Evolutionary conservation across 164 flowering plant species (phyloP).

Genomic region (Akebia trifoliata): DNA sequence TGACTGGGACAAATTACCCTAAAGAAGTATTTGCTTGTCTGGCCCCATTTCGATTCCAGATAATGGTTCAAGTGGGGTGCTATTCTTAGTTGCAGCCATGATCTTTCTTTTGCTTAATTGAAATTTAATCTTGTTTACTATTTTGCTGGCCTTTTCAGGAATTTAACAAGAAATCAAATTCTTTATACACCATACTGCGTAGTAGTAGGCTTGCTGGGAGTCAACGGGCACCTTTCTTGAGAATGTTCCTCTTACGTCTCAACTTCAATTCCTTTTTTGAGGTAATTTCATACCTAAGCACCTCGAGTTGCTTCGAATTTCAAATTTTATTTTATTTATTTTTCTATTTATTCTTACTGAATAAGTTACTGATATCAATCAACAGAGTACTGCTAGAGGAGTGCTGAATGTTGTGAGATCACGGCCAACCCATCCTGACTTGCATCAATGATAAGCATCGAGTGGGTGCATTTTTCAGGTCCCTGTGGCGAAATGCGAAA

Average conservation of each 20-base stretch:
- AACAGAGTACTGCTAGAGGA: conserved; percentile 88
- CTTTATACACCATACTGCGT: conserved; percentile 90
- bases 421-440: conserved; percentile 45
- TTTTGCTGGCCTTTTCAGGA: conserved; percentile 53
- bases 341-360: neutral
- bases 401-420: conserved; percentile 83
- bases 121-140: neutral
- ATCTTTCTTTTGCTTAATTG: neutral
- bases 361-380: conserved; percentile 8
- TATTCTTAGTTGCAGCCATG: neutral
- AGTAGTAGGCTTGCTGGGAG: conserved; percentile 97
- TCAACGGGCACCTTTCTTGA: conserved; percentile 89
- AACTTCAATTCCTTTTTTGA: conserved; percentile 95
- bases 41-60: neutral
- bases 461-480: neutral
- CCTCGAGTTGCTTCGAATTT: neutral
- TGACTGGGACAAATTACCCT: neutral
- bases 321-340: too few relatives aligned
- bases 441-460: conserved; percentile 24
- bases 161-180: conserved; percentile 93
- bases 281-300: conserved; percentile 37
- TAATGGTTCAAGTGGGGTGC: neutral
- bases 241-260: conserved; percentile 86
- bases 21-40: neutral
- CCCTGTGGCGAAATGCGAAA: neutral